phyloP scores from a whole-genome alignment of 2,329 filamentous ascomycete genomes.

The Penicillium polonicum region DNA sequence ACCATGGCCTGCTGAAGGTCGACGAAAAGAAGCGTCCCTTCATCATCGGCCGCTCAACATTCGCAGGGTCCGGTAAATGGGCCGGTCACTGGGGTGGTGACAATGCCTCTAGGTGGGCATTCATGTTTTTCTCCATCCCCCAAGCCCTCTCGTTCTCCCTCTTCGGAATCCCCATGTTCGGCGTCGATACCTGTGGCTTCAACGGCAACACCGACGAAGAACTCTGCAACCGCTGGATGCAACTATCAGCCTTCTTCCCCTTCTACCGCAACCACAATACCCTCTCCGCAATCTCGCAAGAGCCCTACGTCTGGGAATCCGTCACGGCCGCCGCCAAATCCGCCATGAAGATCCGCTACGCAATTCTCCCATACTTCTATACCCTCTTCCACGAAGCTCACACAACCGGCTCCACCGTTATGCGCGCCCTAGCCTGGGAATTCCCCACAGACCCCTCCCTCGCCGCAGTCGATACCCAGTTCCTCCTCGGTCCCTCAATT shows the following conservation, averaged over 20 bases:
- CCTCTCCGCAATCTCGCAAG: slow-evolving; percentile 61
- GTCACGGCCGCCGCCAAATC: slow-evolving; percentile 63
- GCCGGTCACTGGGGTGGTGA: slow-evolving; percentile 83
- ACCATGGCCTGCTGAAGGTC: slow-evolving; percentile 64
- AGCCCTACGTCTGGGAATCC: slow-evolving; percentile 68
- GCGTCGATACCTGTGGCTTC: slow-evolving; percentile 69
- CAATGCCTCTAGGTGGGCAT: slow-evolving; percentile 68
- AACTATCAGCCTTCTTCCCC: slow-evolving; percentile 70
- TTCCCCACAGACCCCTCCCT: slow-evolving; percentile 70
- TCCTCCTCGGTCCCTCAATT: slow-evolving; percentile 66
- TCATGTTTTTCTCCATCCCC: slow-evolving; percentile 74
- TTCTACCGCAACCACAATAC: slow-evolving; percentile 77
- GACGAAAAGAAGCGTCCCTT: slow-evolving; percentile 72
- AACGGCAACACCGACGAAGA: slow-evolving; percentile 65
- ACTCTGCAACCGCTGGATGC: slow-evolving; percentile 73
- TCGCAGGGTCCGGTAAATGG: slow-evolving; percentile 71
- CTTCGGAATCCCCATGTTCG: slow-evolving; percentile 76
- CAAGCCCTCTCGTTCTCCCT: slow-evolving; percentile 73
- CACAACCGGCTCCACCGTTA: slow-evolving; percentile 64
- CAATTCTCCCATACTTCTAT: slow-evolving; percentile 72
- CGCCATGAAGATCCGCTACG: slow-evolving; percentile 70
- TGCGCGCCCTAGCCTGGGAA: slow-evolving; percentile 72
- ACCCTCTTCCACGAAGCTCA: slow-evolving; percentile 69
- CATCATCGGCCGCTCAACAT: slow-evolving; percentile 80
- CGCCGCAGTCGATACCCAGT: slow-evolving; percentile 66